Conservation (phyloP, 2,329 filamentous ascomycete species). For the Pseudocercospora fijiensis region DNA sequence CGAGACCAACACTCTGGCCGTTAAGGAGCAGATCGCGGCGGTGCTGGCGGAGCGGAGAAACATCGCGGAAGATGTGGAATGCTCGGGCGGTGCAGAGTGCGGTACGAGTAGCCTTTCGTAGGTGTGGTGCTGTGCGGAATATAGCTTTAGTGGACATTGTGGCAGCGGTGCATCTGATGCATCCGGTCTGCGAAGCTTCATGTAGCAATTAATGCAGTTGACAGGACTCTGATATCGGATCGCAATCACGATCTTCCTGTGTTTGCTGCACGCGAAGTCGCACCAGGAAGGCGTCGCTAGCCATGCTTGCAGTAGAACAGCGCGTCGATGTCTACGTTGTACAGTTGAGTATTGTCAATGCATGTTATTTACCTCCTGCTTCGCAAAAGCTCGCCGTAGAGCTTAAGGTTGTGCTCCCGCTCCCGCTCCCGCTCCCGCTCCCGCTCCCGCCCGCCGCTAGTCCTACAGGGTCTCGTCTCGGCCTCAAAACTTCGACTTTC, state of each 20-base stretch:
- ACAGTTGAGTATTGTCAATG: slow-evolving; percentile 7
- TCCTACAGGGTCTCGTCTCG: background rate
- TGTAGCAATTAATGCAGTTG: background rate
- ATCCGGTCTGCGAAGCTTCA: background rate
- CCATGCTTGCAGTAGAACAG: slow-evolving; percentile 6
- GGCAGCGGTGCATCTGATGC: background rate
- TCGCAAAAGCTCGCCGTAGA: background rate
- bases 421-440: background rate
- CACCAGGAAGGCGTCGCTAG: background rate
- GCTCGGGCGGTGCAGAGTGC: slow-evolving; percentile 31
- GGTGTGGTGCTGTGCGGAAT: background rate
- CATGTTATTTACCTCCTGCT: background rate
- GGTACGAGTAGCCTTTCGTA: background rate
- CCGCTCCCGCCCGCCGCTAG: background rate
- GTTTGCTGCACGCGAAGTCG: background rate
- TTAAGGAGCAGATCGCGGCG: slow-evolving; percentile 64
- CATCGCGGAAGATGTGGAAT: slow-evolving; percentile 73
- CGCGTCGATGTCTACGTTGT: slow-evolving; percentile 15
- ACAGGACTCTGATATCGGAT: background rate
- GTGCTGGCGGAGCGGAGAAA: slow-evolving; percentile 68
- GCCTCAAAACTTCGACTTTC: background rate
- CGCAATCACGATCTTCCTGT: background rate
- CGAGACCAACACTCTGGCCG: slow-evolving; percentile 75
- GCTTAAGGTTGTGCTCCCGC: background rate
- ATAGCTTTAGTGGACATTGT: background rate